Base-by-base conservation (phyloP, 306 rosid genomes). In the Phaseolus lunatus region DNA sequence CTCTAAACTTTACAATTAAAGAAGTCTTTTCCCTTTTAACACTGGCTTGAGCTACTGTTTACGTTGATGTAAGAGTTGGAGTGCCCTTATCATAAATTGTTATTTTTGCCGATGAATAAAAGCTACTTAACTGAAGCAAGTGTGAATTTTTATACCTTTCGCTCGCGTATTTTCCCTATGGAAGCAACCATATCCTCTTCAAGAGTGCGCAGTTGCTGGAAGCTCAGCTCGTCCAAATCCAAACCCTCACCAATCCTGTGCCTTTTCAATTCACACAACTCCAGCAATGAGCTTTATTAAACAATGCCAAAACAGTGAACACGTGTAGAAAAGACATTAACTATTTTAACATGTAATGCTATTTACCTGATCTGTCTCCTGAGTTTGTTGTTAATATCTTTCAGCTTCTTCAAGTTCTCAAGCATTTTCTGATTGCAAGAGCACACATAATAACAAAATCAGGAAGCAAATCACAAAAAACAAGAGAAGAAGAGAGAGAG, bases 311-410 rank as follows among this genome's bases (percentile, higher is more conserved):
- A 16, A 29, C 3, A 16, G 24, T 16, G 16, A 23, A 29, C 11
- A 19, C 33, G 9, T 33, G 53, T 3, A 56, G 22, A 0, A 48
- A 54, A 44, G 54, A 12, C 3, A 56, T 66, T 2, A 56, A 43
- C 11, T 22, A 13, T 20, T 13, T 9, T 75, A 22, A 12, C 29
- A 6, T 15, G 58, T 43, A 39, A 2, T 7, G 53, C 31, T 13
- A 24, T 9, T 58, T 68, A 92, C 98, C 97, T 84, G 84, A 93
- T 93, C 68, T 91, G 88, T 78, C 90, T 89, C 73, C 89, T 90
- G 27, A 90, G 86, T 54, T 85, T 86, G 53, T 72, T 54, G 85
- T 93, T 93, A 43, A 75, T 88, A 67, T 91, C 95, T 47, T 87
- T 87, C 78, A 62, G 83, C 59, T 88, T 85, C 92, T 77, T 78